Evolutionary conservation across 2,329 filamentous ascomycete species (phyloP).

Genomic region (Cytospora piceae): DNA sequence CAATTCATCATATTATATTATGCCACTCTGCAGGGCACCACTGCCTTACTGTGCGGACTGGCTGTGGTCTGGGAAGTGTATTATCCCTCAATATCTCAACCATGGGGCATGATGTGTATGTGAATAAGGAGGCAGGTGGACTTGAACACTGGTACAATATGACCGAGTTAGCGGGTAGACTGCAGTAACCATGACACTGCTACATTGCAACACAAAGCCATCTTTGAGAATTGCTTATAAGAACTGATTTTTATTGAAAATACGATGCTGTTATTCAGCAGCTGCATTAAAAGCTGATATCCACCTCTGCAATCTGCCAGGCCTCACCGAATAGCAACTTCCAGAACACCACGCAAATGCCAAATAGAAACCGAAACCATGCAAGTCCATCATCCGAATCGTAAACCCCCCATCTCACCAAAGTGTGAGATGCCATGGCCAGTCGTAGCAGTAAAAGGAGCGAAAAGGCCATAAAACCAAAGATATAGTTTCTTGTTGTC

Average conservation of each 20-base stretch:
- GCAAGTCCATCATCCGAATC: slow-evolving; percentile 9
- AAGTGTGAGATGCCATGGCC: not conserved
- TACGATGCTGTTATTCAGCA: not conserved
- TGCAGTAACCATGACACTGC: no score
- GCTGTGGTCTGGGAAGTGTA: no score
- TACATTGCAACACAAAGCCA: not conserved
- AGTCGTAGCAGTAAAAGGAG: slow-evolving; percentile 2
- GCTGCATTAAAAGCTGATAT: not conserved
- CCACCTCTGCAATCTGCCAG: not conserved
- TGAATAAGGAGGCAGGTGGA: no score
- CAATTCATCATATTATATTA: no score
- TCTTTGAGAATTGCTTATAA: not conserved
- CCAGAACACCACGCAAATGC: not conserved
- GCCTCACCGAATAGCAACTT: not conserved
- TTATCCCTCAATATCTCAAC: no score
- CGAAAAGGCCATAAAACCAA: not conserved
- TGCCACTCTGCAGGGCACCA: no score
- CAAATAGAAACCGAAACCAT: not conserved
- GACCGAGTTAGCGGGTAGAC: no score
- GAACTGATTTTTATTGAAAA: not conserved
- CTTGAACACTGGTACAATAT: no score
- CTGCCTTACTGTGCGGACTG: no score
- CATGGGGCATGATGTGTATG: no score
- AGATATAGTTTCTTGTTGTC: not conserved
- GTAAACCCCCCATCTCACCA: not conserved